Percentiles rank a stretch among this genome's conserved stretches.
Evolutionary conservation across 2,329 filamentous ascomycete genomes (phyloP).

Genomic region (Fusarium domesticum): DNA sequence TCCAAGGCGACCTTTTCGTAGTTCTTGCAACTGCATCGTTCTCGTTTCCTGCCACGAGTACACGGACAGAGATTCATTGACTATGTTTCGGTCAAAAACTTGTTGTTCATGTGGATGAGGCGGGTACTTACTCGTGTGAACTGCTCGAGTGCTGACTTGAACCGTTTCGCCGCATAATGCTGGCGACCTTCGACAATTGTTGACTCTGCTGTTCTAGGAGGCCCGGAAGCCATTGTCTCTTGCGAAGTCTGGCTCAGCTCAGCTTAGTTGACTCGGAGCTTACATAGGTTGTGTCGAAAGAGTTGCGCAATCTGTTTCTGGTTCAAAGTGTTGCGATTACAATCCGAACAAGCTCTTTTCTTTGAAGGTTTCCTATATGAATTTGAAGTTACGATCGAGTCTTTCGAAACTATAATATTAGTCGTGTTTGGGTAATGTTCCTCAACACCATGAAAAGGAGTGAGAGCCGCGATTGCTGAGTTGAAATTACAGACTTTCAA

Average conservation of each 20-base stretch:
- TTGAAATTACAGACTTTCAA: too few relatives aligned
- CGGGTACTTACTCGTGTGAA: slow-evolving; percentile 35
- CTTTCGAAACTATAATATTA: too few relatives aligned
- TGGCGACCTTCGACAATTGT: slow-evolving; percentile 34
- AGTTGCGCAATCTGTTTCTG: too few relatives aligned
- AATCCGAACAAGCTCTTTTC: too few relatives aligned
- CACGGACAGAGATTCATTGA: slow-evolving; percentile 39
- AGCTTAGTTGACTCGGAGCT: neutral
- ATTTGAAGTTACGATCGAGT: too few relatives aligned
- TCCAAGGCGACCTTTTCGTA: slow-evolving; percentile 35
- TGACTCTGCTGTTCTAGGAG: slow-evolving; percentile 24
- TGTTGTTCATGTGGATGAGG: neutral
- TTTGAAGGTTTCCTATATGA: too few relatives aligned
- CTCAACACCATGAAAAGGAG: too few relatives aligned
- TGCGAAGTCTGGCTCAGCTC: neutral
- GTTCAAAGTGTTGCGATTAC: too few relatives aligned
- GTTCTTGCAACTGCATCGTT: slow-evolving; percentile 40
- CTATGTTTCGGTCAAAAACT: slow-evolving; percentile 21
- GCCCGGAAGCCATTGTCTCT: slow-evolving; percentile 14
- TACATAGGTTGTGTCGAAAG: neutral
- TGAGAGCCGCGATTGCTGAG: too few relatives aligned
- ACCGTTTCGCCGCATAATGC: slow-evolving; percentile 34
- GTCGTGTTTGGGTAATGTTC: too few relatives aligned
- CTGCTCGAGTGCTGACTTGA: slow-evolving; percentile 36
- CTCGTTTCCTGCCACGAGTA: slow-evolving; percentile 33